Evolutionary conservation across 1,139 yeast species (phyloP).

Genomic region (Chernovozyma aurita): DNA sequence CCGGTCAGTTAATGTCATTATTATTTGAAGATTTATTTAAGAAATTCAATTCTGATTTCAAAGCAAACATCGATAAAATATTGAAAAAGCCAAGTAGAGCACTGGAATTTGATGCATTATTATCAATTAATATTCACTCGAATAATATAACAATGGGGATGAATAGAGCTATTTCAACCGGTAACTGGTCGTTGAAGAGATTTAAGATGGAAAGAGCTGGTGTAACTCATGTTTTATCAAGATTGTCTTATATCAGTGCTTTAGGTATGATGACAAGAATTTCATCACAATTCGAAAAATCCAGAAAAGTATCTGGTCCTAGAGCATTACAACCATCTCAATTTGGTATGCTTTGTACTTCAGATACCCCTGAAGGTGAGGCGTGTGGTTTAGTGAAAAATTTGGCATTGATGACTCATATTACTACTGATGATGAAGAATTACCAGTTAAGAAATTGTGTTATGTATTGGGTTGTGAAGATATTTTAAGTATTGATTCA

Average conservation of each 20-base stretch:
- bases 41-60: slow-evolving; percentile 90
- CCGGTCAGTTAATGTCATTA: slow-evolving; percentile 94
- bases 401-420: slow-evolving; percentile 96
- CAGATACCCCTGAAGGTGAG: slow-evolving; percentile 99
- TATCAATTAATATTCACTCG: slow-evolving; percentile 85
- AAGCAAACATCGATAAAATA: slow-evolving; percentile 89
- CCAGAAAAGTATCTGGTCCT: slow-evolving; percentile 97
- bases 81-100: slow-evolving; percentile 92
- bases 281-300: slow-evolving; percentile 95
- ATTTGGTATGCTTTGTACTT: slow-evolving; percentile 97
- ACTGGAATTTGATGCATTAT: slow-evolving; percentile 88
- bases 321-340: slow-evolving; percentile 99
- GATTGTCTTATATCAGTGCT: slow-evolving; percentile 90
- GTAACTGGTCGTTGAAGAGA: slow-evolving; percentile 97
- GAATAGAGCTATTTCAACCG: slow-evolving; percentile 95
- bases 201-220: slow-evolving; percentile 99
- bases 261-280: slow-evolving; percentile 99
- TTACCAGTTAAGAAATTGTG: slow-evolving; percentile 78
- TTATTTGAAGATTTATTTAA: slow-evolving; percentile 95
- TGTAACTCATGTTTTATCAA: slow-evolving; percentile 90
- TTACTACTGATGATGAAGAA: slow-evolving; percentile 97
- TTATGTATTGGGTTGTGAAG: slow-evolving; percentile 84
- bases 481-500: slow-evolving; percentile 75
- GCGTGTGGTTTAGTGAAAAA: slow-evolving; percentile 98
- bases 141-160: slow-evolving; percentile 91